Conservation (phyloP, 805 yeast genomes). For the Ogataea wickerhamii region DNA sequence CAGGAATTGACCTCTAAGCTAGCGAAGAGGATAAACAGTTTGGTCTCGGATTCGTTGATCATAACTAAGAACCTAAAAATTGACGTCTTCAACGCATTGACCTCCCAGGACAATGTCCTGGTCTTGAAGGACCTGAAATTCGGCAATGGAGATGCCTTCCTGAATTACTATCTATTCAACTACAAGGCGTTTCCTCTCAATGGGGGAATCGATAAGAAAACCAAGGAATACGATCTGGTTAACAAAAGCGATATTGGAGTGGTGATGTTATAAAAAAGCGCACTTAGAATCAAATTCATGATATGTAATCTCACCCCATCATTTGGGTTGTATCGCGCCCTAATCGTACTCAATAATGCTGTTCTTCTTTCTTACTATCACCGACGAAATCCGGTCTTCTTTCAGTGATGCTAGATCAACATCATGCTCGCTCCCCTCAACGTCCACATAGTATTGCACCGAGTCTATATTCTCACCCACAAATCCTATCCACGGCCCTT, state of each 20-base stretch:
- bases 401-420: slow-evolving; percentile 2
- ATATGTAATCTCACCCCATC: not conserved
- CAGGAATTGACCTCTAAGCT: slow-evolving; percentile 41
- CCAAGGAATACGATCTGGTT: slow-evolving; percentile 49
- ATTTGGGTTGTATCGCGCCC: not conserved
- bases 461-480: slow-evolving; percentile 47
- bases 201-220: slow-evolving; percentile 69
- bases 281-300: not conserved
- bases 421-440: slow-evolving; percentile 2
- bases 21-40: slow-evolving; percentile 53
- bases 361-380: slow-evolving; percentile 20
- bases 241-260: slow-evolving; percentile 83
- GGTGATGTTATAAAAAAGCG: slow-evolving; percentile 76
- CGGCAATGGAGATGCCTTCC: slow-evolving; percentile 89
- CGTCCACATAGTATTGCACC: slow-evolving; percentile 29
- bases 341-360: slow-evolving; percentile 23
- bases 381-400: slow-evolving; percentile 12
- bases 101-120: slow-evolving; percentile 84
- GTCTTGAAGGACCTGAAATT: slow-evolving; percentile 82
- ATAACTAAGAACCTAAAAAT: slow-evolving; percentile 63
- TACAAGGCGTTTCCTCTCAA: slow-evolving; percentile 75
- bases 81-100: slow-evolving; percentile 92
- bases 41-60: slow-evolving; percentile 74
- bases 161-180: slow-evolving; percentile 89
- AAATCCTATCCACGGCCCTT: slow-evolving; percentile 59